Conservation (phyloP, 2,329 filamentous ascomycete species). For the Alternaria sp. region DNA sequence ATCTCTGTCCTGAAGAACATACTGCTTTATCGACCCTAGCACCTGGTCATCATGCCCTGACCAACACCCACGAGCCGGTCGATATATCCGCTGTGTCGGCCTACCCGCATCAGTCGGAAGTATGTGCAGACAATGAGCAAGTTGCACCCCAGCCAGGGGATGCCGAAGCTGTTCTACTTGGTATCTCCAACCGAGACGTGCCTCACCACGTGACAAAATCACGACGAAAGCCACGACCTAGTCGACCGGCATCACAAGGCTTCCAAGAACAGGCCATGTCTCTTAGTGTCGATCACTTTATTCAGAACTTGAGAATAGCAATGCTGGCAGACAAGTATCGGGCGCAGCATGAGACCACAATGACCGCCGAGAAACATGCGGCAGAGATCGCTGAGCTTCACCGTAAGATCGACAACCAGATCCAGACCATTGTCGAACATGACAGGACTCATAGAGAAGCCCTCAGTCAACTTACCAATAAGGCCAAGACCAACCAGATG, state of each 20-base stretch:
- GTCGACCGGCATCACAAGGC: background rate
- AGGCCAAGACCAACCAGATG: slow-evolving; percentile 34
- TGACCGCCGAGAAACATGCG: slow-evolving; percentile 10
- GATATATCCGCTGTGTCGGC: too few relatives aligned
- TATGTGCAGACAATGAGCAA: background rate
- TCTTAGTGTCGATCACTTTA: slow-evolving; percentile 13
- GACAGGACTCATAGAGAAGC: slow-evolving; percentile 14
- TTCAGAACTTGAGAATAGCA: slow-evolving; percentile 21
- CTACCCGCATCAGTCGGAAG: background rate
- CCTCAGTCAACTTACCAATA: slow-evolving; percentile 22
- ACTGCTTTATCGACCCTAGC: background rate
- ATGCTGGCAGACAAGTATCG: slow-evolving; percentile 24
- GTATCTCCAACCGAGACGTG: background rate
- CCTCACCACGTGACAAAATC: slow-evolving; percentile 22
- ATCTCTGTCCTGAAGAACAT: background rate
- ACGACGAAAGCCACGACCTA: slow-evolving; percentile 15
- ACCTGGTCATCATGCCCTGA: background rate
- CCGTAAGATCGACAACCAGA: slow-evolving; percentile 16
- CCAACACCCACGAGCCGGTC: background rate
- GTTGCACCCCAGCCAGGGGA: background rate
- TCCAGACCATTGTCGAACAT: slow-evolving; percentile 18
- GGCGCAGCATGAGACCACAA: slow-evolving; percentile 16
- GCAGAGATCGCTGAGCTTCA: slow-evolving; percentile 22
- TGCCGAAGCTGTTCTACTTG: slow-evolving; percentile 4
- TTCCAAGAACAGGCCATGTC: background rate